A percentile compares a stretch with the other conserved stretches of the same genome.
Conservation (phyloP, 345 rosid genomes). For the Pistacia vera region DNA sequence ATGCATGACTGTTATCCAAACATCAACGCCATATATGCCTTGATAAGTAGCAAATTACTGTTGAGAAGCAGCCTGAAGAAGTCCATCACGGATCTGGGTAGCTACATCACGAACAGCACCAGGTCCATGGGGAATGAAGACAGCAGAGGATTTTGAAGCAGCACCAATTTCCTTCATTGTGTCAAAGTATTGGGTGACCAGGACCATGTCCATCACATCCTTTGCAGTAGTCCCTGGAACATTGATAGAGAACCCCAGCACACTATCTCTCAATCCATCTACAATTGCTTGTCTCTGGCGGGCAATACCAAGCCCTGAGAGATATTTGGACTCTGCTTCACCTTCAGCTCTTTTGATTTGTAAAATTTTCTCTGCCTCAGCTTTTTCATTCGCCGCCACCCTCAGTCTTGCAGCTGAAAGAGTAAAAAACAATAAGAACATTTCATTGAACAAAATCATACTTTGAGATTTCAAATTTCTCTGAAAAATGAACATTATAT, state of each 20-base stretch:
- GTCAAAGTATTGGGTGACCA: conserved; percentile 43
- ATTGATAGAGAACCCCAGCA: conserved; percentile 37
- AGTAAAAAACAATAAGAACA: neutral
- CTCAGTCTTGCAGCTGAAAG: conserved; percentile 42
- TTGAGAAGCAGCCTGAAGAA: conserved; percentile 26
- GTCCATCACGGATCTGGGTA: conserved; percentile 34
- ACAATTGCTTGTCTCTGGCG: conserved; percentile 45
- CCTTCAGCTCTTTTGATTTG: conserved; percentile 46
- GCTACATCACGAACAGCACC: conserved; percentile 45
- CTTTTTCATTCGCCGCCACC: conserved; percentile 41
- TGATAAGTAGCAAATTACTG: conserved; percentile 7
- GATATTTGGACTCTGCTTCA: conserved; percentile 42
- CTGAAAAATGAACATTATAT: too few relatives aligned
- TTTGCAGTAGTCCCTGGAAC: conserved; percentile 47
- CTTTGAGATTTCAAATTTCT: too few relatives aligned
- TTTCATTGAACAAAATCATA: neutral
- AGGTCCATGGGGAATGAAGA: conserved; percentile 43
- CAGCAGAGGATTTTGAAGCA: conserved; percentile 39
- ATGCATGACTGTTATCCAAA: too few relatives aligned
- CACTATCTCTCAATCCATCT: conserved; percentile 46
- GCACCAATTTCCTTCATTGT: conserved; percentile 47
- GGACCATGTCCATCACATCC: conserved; percentile 50
- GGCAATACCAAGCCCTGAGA: conserved; percentile 41
- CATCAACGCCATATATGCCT: too few relatives aligned
- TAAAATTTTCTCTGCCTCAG: conserved; percentile 40